Conservation (phyloP, 441 rosid genomes). For the Syzygium malaccense region DNA sequence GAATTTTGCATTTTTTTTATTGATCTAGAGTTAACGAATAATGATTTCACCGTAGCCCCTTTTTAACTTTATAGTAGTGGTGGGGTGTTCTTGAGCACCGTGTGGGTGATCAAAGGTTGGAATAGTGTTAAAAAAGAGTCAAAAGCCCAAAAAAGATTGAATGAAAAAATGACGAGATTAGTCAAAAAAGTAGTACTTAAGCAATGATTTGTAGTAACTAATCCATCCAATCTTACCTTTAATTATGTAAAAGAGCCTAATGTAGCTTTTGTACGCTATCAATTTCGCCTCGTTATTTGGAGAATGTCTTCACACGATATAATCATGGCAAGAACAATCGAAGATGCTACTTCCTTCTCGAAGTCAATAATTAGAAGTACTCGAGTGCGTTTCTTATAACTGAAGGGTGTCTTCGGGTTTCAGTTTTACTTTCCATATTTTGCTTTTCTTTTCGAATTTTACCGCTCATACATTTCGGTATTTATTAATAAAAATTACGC, state of each 20-base stretch:
- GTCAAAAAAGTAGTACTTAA: not conserved
- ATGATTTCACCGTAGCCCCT: not conserved
- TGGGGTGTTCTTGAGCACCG: not conserved
- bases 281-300: not conserved
- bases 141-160: not conserved
- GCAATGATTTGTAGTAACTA: not conserved
- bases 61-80: not conserved
- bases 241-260: not conserved
- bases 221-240: not conserved
- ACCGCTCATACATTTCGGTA: not conserved
- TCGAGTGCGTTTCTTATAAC: not conserved
- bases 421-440: not conserved
- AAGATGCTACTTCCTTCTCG: not conserved
- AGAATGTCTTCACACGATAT: not conserved
- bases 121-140: not conserved
- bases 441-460: not conserved
- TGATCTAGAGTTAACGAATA: too few species aligned
- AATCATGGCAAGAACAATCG: not conserved
- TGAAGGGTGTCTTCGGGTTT: not conserved
- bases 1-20: too few species aligned
- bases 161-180: not conserved
- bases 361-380: not conserved
- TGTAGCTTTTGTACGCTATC: not conserved
- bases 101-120: not conserved
- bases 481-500: not conserved